Evolutionary conservation across 495 filamentous ascomycete species (phyloP), one percentile per base, ranked within the genome.

Genomic region (Podospora bellae-mahoneyi): DNA sequence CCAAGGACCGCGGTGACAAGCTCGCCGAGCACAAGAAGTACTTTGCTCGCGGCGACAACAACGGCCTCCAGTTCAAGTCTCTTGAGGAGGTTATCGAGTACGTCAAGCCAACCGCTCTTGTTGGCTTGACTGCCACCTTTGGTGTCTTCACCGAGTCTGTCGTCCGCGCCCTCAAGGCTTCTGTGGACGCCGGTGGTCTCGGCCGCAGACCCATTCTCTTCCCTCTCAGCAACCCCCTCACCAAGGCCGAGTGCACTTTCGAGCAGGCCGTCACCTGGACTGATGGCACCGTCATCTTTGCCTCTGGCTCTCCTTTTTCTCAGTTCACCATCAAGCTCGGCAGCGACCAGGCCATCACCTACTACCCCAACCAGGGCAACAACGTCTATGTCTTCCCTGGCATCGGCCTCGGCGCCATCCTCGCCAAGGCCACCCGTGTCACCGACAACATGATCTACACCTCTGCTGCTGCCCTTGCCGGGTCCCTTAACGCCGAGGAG

Each of bases 311-410:
- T 44, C 95, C 95, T 53, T 99, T 99, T 87, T 86, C 89, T 20
- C 83, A 87, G n/a, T 83, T 89, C 68, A 84, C 86, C 60, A 87
- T 86, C 57, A 84, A 85, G 77, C 82, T 85, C 34, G 70, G 90
- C 65, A 16, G 39, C 15, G 85, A 89, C 72, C 85, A 85, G 66
- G 84, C 86, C 62, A 83, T 88, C 66, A 90, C 87, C 59, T 89
- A 94, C 81, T 88, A 90, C 77, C 92, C 95, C 20, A 96, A 96
- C 79, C 95, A 99, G 83, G 95, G 90, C 64, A 87, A 86, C 84
- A 96, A 96, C 82, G 85, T 87, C 83, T 99, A 97, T 72, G 93
- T 99, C 60, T 99, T 99, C 88, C 95, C 95, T 3, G 95, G 95
- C 74, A 93, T 99, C 69, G 95, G 95, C 48, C 88, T 98, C 39